Evolutionary conservation across 495 filamentous ascomycete species (phyloP).

Genomic region (Echria macrotheca): DNA sequence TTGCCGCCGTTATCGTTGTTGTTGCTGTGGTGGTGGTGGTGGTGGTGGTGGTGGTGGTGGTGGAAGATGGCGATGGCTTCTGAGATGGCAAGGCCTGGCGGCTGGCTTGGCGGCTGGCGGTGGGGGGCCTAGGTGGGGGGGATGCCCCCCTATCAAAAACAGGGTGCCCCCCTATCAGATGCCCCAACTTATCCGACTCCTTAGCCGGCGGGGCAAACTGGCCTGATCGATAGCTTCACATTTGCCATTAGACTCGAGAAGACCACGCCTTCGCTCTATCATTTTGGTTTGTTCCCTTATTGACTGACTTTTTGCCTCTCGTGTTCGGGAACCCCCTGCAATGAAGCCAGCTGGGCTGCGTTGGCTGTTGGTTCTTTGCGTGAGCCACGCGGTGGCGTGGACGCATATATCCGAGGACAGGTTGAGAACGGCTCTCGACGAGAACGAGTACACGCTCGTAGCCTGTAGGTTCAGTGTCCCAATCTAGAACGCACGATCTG

Average conservation of each 20-base stretch:
- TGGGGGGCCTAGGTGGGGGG: too few relatives aligned
- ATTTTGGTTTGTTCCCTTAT: too few relatives aligned
- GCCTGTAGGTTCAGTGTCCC: neutral
- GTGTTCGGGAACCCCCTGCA: neutral
- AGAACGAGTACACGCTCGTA: neutral
- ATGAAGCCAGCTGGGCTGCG: neutral
- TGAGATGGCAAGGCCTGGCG: too few relatives aligned
- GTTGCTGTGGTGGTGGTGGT: too few relatives aligned
- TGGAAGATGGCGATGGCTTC: neutral
- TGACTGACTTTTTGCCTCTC: too few relatives aligned
- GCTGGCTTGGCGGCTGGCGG: too few relatives aligned
- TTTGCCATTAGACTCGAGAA: neutral
- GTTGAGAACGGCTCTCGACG: neutral
- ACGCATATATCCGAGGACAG: neutral
- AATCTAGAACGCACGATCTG: neutral
- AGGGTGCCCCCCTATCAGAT: too few relatives aligned
- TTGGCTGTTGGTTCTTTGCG: conserved; percentile 8
- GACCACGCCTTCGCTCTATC: neutral
- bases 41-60: neutral
- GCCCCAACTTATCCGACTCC: too few relatives aligned
- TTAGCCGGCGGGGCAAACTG: conserved; percentile 6
- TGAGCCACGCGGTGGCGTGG: conserved; percentile 3
- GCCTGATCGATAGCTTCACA: neutral
- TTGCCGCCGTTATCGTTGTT: too few relatives aligned
- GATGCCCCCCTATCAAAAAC: too few relatives aligned